A percentile compares a stretch with the other conserved stretches of the same genome.
Evolutionary conservation across 129 eudicot genomes (phyloP).

Genomic region (Kitagawia praeruptora): DNA sequence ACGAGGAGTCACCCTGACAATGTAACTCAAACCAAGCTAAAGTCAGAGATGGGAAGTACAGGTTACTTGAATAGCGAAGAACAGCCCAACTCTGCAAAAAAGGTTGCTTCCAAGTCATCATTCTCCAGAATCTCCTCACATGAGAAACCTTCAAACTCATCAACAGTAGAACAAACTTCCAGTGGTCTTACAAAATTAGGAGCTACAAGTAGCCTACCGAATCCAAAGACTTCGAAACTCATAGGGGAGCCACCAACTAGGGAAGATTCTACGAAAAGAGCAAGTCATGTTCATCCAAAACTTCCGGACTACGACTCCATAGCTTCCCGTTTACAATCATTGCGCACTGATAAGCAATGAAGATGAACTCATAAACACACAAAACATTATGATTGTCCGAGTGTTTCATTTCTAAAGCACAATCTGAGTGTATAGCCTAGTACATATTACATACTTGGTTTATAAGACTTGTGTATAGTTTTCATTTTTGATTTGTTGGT

Average conservation of each 20-base stretch:
- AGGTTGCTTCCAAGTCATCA: conserved; percentile 2
- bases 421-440: not conserved
- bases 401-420: not conserved
- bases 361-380: not conserved
- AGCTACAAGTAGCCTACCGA: conserved; percentile 19
- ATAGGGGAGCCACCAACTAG: conserved; percentile 17
- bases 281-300: conserved; percentile 90
- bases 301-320: conserved; percentile 73
- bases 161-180: not conserved
- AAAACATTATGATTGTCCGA: not conserved
- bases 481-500: not conserved
- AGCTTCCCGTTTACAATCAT: conserved; percentile 44
- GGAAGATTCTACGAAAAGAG: conserved; percentile 33
- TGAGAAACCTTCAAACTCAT: conserved; percentile 3
- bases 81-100: conserved; percentile 1
- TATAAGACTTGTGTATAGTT: not conserved
- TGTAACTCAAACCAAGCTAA: conserved; percentile 20
- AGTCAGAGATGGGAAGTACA: conserved; percentile 6
- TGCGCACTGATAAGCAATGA: conserved; percentile 11
- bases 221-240: conserved; percentile 14
- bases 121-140: not conserved
- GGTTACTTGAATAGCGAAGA: not conserved
- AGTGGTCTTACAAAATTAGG: conserved; percentile 14
- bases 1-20: conserved; percentile 10
- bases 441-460: not conserved